Conservation (phyloP, 352 stramenopile species). For the Lagenidium sp. region DNA sequence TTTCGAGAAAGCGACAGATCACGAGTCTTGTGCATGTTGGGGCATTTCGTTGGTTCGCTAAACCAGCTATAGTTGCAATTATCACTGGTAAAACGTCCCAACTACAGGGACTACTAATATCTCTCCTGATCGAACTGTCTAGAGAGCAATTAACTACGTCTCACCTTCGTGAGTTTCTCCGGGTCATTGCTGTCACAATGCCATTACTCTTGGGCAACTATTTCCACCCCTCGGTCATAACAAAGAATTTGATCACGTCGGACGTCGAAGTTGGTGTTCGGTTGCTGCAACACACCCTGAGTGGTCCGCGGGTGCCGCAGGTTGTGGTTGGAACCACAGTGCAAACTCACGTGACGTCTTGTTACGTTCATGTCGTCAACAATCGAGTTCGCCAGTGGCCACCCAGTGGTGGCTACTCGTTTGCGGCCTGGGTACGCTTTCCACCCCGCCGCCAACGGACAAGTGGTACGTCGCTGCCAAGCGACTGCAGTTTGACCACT, state of each 20-base stretch:
- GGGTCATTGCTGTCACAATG: conserved; percentile 43
- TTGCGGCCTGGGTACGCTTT: conserved; percentile 68
- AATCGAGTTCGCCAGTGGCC: conserved; percentile 52
- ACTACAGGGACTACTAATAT: too few relatives aligned
- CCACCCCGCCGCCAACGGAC: too few relatives aligned
- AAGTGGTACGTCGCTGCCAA: too few relatives aligned
- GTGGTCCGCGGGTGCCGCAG: conserved; percentile 34
- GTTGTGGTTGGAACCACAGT: conserved; percentile 45
- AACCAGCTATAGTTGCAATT: conserved; percentile 24
- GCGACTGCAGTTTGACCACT: too few relatives aligned
- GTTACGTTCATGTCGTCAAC: conserved; percentile 62
- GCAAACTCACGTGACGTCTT: conserved; percentile 31
- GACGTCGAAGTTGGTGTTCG: conserved; percentile 27
- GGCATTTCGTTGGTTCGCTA: conserved; percentile 42
- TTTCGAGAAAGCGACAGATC: conserved; percentile 43
- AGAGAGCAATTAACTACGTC: conserved; percentile 39
- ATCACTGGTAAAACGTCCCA: too few relatives aligned
- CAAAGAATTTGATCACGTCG: too few relatives aligned
- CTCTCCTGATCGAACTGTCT: conserved; percentile 32
- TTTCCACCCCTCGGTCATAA: too few relatives aligned
- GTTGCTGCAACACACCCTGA: conserved; percentile 33
- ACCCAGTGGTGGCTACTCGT: conserved; percentile 61
- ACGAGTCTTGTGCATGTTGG: conserved; percentile 37
- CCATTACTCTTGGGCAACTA: conserved; percentile 25
- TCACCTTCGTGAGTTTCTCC: conserved; percentile 40